Percentiles rank a stretch among this genome's conserved stretches.
Conservation (phyloP, 176 grass and related monocot species). For the barley (Hordeum vulgare) region DNA sequence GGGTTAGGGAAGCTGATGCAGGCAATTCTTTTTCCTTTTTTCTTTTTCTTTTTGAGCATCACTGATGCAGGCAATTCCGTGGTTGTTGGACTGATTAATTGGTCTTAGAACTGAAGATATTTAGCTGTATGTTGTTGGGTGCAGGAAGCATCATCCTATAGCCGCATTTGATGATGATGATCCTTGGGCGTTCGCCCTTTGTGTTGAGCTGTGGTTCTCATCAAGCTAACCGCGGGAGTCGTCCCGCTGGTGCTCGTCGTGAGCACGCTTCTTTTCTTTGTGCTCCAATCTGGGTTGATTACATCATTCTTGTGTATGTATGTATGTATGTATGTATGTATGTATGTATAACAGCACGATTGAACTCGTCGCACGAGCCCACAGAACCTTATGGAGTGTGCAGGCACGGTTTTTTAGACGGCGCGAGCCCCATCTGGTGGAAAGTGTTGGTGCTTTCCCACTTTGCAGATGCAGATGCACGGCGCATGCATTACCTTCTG, state of each 20-base stretch:
- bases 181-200: not conserved
- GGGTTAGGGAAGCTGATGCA: not conserved
- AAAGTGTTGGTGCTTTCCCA: not conserved
- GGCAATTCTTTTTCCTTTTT: too few relatives aligned
- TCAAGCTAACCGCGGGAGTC: not conserved
- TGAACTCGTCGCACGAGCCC: not conserved
- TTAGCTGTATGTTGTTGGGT: not conserved
- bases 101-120: not conserved
- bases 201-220: not conserved
- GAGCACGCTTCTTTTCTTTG: not conserved
- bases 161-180: not conserved
- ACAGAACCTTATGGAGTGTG: not conserved
- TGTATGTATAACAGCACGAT: too few relatives aligned
- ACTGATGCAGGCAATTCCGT: not conserved
- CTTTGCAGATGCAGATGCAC: not conserved
- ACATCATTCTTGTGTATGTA: too few relatives aligned
- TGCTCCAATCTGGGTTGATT: not conserved
- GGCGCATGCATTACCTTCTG: not conserved
- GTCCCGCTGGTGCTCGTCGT: not conserved
- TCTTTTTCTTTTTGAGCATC: too few relatives aligned
- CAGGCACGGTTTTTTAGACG: not conserved
- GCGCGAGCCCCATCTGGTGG: too few relatives aligned
- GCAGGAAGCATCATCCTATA: not conserved
- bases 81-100: not conserved
- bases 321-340: too few relatives aligned